A percentile compares a stretch with the other conserved stretches of the same genome.
Conservation (phyloP, 768 basidiomycete species). For the Russula griseocarnosa region DNA sequence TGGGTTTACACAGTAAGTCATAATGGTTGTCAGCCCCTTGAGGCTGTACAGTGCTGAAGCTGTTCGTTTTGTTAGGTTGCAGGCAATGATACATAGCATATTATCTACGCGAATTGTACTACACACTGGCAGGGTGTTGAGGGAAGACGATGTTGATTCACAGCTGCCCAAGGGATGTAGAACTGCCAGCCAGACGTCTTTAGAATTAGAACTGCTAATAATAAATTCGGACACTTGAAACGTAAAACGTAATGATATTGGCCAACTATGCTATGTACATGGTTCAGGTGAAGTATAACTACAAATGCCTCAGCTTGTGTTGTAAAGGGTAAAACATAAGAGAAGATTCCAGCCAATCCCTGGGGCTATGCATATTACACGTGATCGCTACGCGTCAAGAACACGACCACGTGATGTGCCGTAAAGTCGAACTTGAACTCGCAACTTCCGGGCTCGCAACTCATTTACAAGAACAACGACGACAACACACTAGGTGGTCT, state of each 20-base stretch:
- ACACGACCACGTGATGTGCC: slow-evolving; percentile 23
- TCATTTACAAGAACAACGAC: slow-evolving; percentile 20
- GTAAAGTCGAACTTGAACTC: slow-evolving; percentile 26
- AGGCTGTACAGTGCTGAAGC: not conserved
- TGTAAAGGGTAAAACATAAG: no score
- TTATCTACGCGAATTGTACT: slow-evolving; percentile 24
- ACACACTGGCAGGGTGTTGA: slow-evolving; percentile 6
- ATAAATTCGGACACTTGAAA: not conserved
- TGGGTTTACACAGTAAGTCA: slow-evolving; percentile 13
- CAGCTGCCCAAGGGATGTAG: not conserved
- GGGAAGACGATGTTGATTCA: not conserved
- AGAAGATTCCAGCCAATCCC: no score
- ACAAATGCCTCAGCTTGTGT: no score
- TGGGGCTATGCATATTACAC: no score
- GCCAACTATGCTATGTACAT: no score
- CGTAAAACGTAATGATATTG: no score
- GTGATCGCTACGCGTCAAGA: slow-evolving; percentile 12
- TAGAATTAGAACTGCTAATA: not conserved
- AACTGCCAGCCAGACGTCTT: no score
- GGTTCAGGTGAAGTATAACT: no score
- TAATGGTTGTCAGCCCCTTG: not conserved
- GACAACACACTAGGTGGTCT: slow-evolving; percentile 6
- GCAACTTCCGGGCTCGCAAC: not conserved
- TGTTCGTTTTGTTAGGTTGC: slow-evolving; percentile 1
- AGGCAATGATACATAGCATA: slow-evolving; percentile 16